Conservation (phyloP, 352 stramenopile species). For the Globisporangium iwayamae region DNA sequence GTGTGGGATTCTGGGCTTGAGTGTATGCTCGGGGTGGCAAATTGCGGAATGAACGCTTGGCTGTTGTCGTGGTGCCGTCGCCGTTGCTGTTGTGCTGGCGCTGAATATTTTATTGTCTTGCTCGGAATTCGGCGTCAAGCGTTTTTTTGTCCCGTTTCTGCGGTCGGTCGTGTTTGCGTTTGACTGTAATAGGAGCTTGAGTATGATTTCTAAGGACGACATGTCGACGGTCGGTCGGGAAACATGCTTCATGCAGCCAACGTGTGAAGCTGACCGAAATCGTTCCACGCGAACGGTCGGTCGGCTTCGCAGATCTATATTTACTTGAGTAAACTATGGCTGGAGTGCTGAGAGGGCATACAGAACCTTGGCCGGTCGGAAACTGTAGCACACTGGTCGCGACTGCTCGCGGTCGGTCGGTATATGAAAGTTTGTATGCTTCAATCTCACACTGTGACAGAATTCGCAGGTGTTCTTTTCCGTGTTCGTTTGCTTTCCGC, state of each 20-base stretch:
- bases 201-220: neutral
- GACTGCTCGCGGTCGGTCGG: slow-evolving; percentile 7
- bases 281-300: neutral
- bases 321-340: neutral
- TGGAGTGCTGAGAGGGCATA: neutral
- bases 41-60: slow-evolving; percentile 5
- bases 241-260: neutral
- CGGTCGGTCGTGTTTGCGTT: neutral
- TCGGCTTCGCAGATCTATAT: neutral
- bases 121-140: slow-evolving; percentile 8
- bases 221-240: neutral
- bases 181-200: neutral
- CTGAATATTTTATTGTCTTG: neutral
- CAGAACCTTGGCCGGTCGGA: neutral
- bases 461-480: slow-evolving; percentile 10
- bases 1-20: neutral
- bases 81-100: neutral
- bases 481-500: neutral
- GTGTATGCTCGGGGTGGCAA: neutral
- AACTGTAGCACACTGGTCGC: neutral
- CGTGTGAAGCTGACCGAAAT: neutral
- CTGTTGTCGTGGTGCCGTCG: neutral
- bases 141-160: slow-evolving; percentile 6
- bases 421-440: slow-evolving; percentile 11
- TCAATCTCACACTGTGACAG: neutral